phyloP scores from a whole-genome alignment of 2,329 filamentous ascomycete genomes.

The Exophiala sp. region DNA sequence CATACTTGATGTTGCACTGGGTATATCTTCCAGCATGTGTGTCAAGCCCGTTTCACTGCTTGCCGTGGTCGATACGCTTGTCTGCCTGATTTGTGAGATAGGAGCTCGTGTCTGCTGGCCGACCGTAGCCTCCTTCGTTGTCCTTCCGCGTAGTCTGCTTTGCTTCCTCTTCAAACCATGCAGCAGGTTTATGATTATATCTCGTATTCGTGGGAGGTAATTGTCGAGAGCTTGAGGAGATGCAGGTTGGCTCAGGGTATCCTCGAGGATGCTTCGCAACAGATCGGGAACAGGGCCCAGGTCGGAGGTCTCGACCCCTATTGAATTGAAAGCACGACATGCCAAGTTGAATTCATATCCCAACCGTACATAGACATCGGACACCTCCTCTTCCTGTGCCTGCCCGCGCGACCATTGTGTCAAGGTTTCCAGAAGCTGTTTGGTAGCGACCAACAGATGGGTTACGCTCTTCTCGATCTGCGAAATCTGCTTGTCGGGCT shows the following conservation, averaged over 20 bases:
- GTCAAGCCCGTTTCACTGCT: constrained; percentile 45
- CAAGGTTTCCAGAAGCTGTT: constrained; percentile 93
- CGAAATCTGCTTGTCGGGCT: constrained; percentile 75
- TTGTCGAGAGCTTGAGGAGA: constrained; percentile 89
- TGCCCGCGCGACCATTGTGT: constrained; percentile 95
- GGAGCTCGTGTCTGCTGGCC: constrained; percentile 22
- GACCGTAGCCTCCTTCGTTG: constrained; percentile 49
- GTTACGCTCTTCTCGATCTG: constrained; percentile 99
- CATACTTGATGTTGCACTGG: constrained; percentile 15
- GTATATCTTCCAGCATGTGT: constrained; percentile 38
- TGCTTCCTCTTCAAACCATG: constrained; percentile 97
- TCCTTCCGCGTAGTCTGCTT: constrained; percentile 68
- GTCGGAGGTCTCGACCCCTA: constrained; percentile 92
- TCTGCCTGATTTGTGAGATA: constrained; percentile 35
- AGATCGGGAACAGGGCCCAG: constrained; percentile 93
- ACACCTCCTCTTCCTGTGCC: constrained; percentile 91
- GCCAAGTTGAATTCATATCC: constrained; percentile 99
- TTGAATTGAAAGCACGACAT: constrained; percentile 91
- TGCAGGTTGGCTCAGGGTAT: constrained; percentile 93
- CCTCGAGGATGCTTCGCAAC: constrained; percentile 84
- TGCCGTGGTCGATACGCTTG: constrained; percentile 46
- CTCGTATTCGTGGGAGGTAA: constrained; percentile 88
- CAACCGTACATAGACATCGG: constrained; percentile 93
- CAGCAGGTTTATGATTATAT: constrained; percentile 96
- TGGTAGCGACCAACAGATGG: constrained; percentile 93